These are phyloP conservation scores for Trichoderma afroharzianum DNA, from an alignment of 2,329 filamentous ascomycete genomes.

Conservation along the genomic window DNA sequence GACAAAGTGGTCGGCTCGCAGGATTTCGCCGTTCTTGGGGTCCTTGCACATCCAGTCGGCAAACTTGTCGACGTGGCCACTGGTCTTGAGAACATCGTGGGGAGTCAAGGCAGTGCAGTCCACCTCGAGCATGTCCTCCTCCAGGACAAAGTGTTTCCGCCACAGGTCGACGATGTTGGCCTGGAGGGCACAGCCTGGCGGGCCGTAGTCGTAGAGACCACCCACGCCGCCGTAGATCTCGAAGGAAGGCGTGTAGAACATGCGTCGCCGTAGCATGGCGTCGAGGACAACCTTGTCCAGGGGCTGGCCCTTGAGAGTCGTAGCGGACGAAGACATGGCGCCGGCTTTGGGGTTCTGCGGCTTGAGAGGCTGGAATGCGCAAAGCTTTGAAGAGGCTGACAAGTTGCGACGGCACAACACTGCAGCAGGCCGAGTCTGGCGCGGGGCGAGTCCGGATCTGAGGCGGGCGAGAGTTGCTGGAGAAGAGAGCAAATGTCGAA, in stretches of 20 bases:
- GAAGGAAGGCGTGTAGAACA: slow-evolving; percentile 94
- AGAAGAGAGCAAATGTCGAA: slow-evolving; percentile 20
- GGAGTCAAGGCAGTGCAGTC: slow-evolving; percentile 94
- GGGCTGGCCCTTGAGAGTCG: slow-evolving; percentile 83
- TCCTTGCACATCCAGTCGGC: slow-evolving; percentile 99
- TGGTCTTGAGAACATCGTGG: slow-evolving; percentile 89
- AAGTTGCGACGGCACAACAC: slow-evolving; percentile 27
- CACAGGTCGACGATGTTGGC: slow-evolving; percentile 84
- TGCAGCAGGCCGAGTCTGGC: slow-evolving; percentile 21
- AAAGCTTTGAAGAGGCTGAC: slow-evolving; percentile 28
- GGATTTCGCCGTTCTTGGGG: slow-evolving; percentile 93
- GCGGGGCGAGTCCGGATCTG: slow-evolving; percentile 4
- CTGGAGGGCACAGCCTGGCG: slow-evolving; percentile 80
- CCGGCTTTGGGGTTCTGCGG: slow-evolving; percentile 23
- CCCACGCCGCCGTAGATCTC: slow-evolving; percentile 90
- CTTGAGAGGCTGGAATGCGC: slow-evolving; percentile 29
- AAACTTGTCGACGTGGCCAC: slow-evolving; percentile 96
- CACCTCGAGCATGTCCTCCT: slow-evolving; percentile 93
- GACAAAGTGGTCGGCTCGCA: slow-evolving; percentile 93
- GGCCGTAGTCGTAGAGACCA: slow-evolving; percentile 91
- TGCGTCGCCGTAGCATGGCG: slow-evolving; percentile 77
- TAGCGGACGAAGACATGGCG: slow-evolving; percentile 52
- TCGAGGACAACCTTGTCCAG: slow-evolving; percentile 82
- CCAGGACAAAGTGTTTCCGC: slow-evolving; percentile 88
- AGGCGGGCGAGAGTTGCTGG: slow-evolving; percentile 15